Conservation (phyloP, 306 rosid genomes). For the Vigna nakashimae region DNA sequence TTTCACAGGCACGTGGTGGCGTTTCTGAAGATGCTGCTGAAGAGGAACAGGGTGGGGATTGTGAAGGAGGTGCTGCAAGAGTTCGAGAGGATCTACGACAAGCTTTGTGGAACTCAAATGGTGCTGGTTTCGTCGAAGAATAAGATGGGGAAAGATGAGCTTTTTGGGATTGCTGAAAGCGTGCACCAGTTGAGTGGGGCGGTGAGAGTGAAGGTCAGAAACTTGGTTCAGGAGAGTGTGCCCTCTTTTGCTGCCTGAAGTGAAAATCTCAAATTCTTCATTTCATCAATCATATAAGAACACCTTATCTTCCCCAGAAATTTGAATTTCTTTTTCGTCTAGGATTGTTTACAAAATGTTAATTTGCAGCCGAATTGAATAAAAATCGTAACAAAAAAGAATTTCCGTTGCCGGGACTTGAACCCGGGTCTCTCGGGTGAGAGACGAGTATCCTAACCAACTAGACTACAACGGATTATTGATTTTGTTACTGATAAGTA, state of each 20-base stretch:
- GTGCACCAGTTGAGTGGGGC: slow-evolving; percentile 63
- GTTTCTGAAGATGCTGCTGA: slow-evolving; percentile 68
- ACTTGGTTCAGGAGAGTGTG: slow-evolving; percentile 45
- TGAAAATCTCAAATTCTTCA: background rate
- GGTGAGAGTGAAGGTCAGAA: slow-evolving; percentile 60
- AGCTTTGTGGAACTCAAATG: slow-evolving; percentile 63
- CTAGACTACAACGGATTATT: slow-evolving; percentile 42
- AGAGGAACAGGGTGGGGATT: slow-evolving; percentile 61
- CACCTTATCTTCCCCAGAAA: no score
- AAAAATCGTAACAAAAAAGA: background rate
- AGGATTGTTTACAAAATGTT: background rate
- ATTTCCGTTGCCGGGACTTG: slow-evolving; percentile 30
- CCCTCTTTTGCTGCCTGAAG: slow-evolving; percentile 45
- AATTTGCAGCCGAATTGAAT: background rate
- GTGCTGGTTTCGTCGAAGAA: slow-evolving; percentile 61
- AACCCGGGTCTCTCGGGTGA: slow-evolving; percentile 43
- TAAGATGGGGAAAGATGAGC: slow-evolving; percentile 53
- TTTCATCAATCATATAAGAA: background rate
- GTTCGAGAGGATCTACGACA: slow-evolving; percentile 73
- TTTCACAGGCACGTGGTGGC: slow-evolving; percentile 61
- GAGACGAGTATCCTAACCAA: slow-evolving; percentile 37
- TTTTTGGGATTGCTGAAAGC: slow-evolving; percentile 59
- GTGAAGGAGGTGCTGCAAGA: slow-evolving; percentile 64
- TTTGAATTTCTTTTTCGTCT: no score
- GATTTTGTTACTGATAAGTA: no score